phyloP scores from a whole-genome alignment of 176 grass and related monocot species.

The Tillandsia fasciculata region DNA sequence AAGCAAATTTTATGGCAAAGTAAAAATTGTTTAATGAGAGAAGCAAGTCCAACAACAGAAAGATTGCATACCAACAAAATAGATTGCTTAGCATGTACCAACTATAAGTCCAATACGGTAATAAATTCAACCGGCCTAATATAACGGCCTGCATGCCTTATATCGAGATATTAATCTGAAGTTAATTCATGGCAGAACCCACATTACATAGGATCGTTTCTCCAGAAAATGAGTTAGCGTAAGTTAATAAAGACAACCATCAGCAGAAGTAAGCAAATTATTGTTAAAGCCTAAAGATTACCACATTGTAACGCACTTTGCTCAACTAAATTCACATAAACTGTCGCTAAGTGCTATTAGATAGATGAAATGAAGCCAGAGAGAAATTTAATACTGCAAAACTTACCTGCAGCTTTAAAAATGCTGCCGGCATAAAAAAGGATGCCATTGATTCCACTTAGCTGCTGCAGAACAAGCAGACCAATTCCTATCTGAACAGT shows the following conservation, averaged over 20 bases:
- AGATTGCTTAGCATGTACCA: too few relatives aligned
- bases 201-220: neutral
- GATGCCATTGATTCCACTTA: conserved; percentile 80
- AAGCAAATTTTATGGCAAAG: too few relatives aligned
- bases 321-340: neutral
- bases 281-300: neutral
- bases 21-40: too few relatives aligned
- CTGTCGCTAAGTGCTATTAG: neutral
- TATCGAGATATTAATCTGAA: neutral
- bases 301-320: neutral
- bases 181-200: neutral
- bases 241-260: neutral
- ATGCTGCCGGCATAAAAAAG: conserved; percentile 80
- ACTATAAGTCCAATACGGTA: too few relatives aligned
- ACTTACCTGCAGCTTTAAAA: conserved; percentile 75
- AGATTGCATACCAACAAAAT: too few relatives aligned
- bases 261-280: neutral
- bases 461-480: conserved; percentile 76
- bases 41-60: too few relatives aligned
- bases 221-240: neutral
- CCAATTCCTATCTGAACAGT: conserved; percentile 66
- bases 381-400: neutral
- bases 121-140: too few relatives aligned
- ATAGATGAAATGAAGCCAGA: neutral
- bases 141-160: too few relatives aligned